Evolutionary conservation across 2,329 filamentous ascomycete genomes (phyloP).

Genomic region (Capronia americana): DNA sequence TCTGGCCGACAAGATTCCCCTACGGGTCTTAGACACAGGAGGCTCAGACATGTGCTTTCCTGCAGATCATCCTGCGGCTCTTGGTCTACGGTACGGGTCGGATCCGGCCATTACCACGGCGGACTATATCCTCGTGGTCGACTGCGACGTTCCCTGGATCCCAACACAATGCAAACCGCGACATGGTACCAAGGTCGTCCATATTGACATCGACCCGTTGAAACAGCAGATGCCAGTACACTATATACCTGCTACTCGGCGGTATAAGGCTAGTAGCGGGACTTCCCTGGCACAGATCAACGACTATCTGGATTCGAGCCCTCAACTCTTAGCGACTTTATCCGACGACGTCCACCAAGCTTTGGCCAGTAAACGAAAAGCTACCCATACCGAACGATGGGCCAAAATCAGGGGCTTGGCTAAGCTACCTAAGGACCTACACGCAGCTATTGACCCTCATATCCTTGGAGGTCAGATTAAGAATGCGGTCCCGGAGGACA

Average conservation of each 20-base stretch:
- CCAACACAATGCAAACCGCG: constrained; percentile 71
- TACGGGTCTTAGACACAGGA: constrained; percentile 60
- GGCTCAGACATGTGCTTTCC: constrained; percentile 61
- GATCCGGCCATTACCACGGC: constrained; percentile 76
- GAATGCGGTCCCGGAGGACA: constrained; percentile 64
- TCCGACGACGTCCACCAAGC: constrained; percentile 42
- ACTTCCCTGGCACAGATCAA: constrained; percentile 73
- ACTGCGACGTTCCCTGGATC: constrained; percentile 95
- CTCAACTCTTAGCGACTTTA: constrained; percentile 52
- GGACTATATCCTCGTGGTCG: constrained; percentile 82
- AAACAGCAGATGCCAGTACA: constrained; percentile 78
- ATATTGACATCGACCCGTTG: constrained; percentile 70
- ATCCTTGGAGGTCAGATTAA: constrained; percentile 65
- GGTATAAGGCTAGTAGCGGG: constrained; percentile 71
- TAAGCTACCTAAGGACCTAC: constrained; percentile 58
- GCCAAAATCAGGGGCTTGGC: constrained; percentile 64
- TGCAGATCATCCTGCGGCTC: constrained; percentile 59
- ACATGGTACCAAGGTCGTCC: constrained; percentile 63
- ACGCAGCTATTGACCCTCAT: constrained; percentile 64
- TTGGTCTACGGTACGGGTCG: constrained; percentile 75
- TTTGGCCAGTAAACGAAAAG: constrained; percentile 49
- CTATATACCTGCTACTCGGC: constrained; percentile 69
- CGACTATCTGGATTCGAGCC: constrained; percentile 61
- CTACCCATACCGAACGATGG: constrained; percentile 65
- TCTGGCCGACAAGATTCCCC: constrained; percentile 55